Conservation (phyloP, 495 filamentous ascomycete genomes). For the Penicillium ochrochloron region DNA sequence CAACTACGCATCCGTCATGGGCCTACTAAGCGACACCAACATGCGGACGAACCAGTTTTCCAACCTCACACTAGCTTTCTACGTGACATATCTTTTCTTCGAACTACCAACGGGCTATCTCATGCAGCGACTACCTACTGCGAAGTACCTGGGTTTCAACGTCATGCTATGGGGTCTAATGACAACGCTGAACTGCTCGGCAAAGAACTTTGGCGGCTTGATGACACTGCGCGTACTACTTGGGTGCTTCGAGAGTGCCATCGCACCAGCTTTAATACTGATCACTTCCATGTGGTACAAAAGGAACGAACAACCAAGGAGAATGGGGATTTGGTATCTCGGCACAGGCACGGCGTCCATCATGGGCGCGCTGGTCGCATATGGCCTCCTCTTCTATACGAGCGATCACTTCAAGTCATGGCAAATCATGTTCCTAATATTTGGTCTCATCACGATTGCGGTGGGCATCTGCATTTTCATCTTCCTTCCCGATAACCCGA, state of each 20-base stretch:
- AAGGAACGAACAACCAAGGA: conserved; percentile 57
- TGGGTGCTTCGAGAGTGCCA: conserved; percentile 68
- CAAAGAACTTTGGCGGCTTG: conserved; percentile 52
- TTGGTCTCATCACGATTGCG: conserved; percentile 42
- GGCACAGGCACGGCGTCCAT: conserved; percentile 67
- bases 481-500: conserved; percentile 56
- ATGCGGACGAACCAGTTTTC: conserved; percentile 58
- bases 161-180: conserved; percentile 63
- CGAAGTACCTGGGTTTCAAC: conserved; percentile 55
- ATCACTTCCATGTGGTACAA: conserved; percentile 43
- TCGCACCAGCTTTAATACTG: conserved; percentile 54
- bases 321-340: conserved; percentile 69
- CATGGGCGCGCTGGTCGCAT: conserved; percentile 63
- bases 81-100: conserved; percentile 52
- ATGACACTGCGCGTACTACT: conserved; percentile 61
- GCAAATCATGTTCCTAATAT: conserved; percentile 49
- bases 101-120: conserved; percentile 45
- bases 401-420: conserved; percentile 37
- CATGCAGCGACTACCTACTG: conserved; percentile 52
- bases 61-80: conserved; percentile 57
- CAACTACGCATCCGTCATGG: conserved; percentile 66
- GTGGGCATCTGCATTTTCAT: conserved; percentile 39
- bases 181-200: conserved; percentile 59
- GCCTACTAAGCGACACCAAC: conserved; percentile 53
- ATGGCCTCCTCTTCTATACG: conserved; percentile 34